Evolutionary conservation across 2,329 filamentous ascomycete species (phyloP).

Genomic region (Bertia moriformis): DNA sequence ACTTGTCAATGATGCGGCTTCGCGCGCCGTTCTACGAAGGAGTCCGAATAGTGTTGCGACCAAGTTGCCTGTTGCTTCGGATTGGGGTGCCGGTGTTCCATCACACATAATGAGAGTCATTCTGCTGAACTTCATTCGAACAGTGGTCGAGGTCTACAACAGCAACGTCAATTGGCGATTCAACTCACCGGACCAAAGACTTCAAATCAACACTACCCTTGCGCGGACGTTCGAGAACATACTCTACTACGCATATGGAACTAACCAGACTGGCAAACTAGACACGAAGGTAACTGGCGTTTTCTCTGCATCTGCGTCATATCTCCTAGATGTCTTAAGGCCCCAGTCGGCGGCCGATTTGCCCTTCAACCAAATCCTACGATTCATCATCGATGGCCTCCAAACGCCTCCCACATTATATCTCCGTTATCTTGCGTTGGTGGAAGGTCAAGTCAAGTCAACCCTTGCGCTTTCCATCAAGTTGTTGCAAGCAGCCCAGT

Average conservation of each 20-base stretch:
- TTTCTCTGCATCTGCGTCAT: constrained; percentile 36
- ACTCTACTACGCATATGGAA: constrained; percentile 35
- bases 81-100: constrained; percentile 31
- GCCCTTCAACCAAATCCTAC: constrained; percentile 33
- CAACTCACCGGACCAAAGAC: constrained; percentile 29
- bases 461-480: constrained; percentile 29
- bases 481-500: constrained; percentile 29
- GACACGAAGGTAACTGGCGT: constrained; percentile 32
- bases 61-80: neutral
- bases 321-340: constrained; percentile 35
- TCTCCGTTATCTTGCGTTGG: constrained; percentile 16
- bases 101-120: constrained; percentile 38
- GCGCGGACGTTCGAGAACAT: constrained; percentile 33
- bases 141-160: constrained; percentile 43
- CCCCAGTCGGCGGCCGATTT: constrained; percentile 29
- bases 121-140: constrained; percentile 34
- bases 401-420: constrained; percentile 22
- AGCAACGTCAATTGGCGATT: constrained; percentile 43
- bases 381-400: constrained; percentile 27
- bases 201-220: constrained; percentile 33
- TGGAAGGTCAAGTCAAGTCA: constrained; percentile 26
- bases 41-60: neutral
- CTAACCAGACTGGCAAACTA: constrained; percentile 30
- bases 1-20: constrained; percentile 27
- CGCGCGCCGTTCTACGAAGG: neutral